phyloP scores from a whole-genome alignment of 371 early-diverging fungal genomes.

The Chytridium lagenaria region DNA sequence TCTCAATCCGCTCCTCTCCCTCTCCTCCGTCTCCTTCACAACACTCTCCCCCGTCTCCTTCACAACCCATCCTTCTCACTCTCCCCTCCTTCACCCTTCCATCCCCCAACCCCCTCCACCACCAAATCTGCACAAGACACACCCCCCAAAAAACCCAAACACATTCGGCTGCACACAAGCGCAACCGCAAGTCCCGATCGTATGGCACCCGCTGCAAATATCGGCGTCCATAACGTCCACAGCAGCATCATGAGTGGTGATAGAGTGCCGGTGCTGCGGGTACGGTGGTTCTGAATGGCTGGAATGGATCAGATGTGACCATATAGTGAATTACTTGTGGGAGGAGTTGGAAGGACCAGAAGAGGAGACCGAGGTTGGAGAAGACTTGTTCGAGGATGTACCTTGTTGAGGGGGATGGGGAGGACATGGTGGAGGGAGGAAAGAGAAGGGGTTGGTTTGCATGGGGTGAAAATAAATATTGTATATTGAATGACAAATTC shows the following conservation, averaged over 20 bases:
- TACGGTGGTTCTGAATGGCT: conserved; percentile 20
- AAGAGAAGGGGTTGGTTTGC: too few relatives aligned
- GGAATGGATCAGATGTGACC: neutral
- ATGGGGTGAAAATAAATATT: too few relatives aligned
- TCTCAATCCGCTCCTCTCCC: neutral
- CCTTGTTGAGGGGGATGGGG: too few relatives aligned
- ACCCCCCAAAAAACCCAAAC: conserved; percentile 29
- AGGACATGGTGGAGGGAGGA: too few relatives aligned
- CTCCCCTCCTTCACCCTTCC: too few relatives aligned
- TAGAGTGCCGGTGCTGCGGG: conserved; percentile 7
- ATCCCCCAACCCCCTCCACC: neutral
- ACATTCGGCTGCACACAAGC: conserved; percentile 30
- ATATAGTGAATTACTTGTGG: conserved; percentile 17
- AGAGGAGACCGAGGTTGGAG: conserved; percentile 22
- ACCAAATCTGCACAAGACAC: conserved; percentile 23
- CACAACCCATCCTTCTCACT: too few relatives aligned
- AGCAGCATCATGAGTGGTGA: conserved; percentile 20
- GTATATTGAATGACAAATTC: too few relatives aligned
- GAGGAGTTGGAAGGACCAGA: conserved; percentile 31
- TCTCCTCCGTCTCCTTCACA: too few relatives aligned
- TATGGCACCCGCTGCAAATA: conserved; percentile 27
- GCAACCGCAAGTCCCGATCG: conserved; percentile 16
- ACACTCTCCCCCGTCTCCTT: too few relatives aligned
- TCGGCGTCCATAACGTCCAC: conserved; percentile 33
- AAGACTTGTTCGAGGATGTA: conserved; percentile 22